Conservation (phyloP, 352 stramenopile genomes). For the Globisporangium cystogenes region DNA sequence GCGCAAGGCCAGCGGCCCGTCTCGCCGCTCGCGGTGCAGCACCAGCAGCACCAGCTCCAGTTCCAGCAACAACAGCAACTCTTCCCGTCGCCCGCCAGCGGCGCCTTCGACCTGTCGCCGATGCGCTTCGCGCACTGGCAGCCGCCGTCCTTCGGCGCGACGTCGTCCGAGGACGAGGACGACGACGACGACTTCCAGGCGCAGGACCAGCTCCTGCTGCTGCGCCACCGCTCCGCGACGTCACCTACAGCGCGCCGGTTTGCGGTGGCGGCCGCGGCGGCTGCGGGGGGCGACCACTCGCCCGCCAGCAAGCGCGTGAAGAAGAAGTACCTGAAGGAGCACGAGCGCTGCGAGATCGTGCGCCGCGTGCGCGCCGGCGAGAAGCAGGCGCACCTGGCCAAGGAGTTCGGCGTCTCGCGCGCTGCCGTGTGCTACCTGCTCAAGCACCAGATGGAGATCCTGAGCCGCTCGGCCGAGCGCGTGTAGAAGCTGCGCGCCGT, state of each 20-base stretch:
- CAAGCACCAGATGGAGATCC: slow-evolving; percentile 59
- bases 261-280: too few relatives aligned
- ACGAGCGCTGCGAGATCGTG: slow-evolving; percentile 59
- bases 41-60: slow-evolving; percentile 1
- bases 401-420: slow-evolving; percentile 58
- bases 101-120: slow-evolving; percentile 1
- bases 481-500: slow-evolving; percentile 15
- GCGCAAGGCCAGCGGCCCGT: slow-evolving; percentile 15
- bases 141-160: slow-evolving; percentile 4
- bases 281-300: not conserved
- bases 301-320: slow-evolving; percentile 27
- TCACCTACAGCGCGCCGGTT: slow-evolving; percentile 6
- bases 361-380: slow-evolving; percentile 45
- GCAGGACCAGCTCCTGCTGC: slow-evolving; percentile 7
- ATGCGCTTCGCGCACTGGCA: not conserved
- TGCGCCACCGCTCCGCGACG: slow-evolving; percentile 2
- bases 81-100: not conserved
- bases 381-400: slow-evolving; percentile 57
- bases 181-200: slow-evolving; percentile 6
- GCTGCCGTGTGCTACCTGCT: slow-evolving; percentile 60
- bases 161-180: slow-evolving; percentile 26
- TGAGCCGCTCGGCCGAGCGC: slow-evolving; percentile 36
- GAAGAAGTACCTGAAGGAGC: slow-evolving; percentile 71
- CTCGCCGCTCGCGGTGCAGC: slow-evolving; percentile 7
- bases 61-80: not conserved